A percentile compares a stretch with the other conserved stretches of the same genome.
Conservation (phyloP, 2,329 filamentous ascomycete species). For the Claviceps fusiformis region DNA sequence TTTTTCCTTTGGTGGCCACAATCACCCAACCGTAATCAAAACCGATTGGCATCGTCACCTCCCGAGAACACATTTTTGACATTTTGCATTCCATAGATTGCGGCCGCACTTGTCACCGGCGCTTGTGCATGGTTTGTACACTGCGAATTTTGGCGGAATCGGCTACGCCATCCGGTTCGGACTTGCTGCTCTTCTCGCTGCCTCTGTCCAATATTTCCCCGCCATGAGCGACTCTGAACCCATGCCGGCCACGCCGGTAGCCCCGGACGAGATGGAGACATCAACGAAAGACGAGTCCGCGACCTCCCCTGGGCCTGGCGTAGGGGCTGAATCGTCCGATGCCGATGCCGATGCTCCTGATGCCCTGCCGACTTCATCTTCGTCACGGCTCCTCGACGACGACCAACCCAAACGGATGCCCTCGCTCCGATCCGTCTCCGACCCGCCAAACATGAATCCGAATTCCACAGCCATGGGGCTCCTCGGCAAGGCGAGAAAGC, state of each 20-base stretch:
- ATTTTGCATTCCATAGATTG: not conserved
- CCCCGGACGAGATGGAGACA: conserved; percentile 26
- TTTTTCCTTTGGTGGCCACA: no score
- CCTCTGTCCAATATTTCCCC: not conserved
- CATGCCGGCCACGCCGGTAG: conserved; percentile 31
- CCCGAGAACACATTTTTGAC: not conserved
- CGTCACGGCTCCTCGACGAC: conserved; percentile 25
- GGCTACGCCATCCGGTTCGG: conserved; percentile 5
- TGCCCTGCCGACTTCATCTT: conserved; percentile 30
- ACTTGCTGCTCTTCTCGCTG: not conserved
- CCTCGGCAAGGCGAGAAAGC: conserved; percentile 51
- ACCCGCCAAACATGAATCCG: conserved; percentile 53
- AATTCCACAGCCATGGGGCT: conserved; percentile 78
- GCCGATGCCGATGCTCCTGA: conserved; percentile 16
- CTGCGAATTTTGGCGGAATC: not conserved
- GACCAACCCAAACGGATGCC: conserved; percentile 37
- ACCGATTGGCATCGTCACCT: not conserved
- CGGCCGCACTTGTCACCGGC: not conserved
- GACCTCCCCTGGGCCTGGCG: conserved; percentile 26
- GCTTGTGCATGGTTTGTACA: conserved; percentile 5
- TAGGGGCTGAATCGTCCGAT: conserved; percentile 14
- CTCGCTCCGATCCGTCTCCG: conserved; percentile 46
- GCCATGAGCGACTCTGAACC: conserved; percentile 21
- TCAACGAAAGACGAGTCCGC: conserved; percentile 22
- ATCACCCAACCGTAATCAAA: not conserved